Evolutionary conservation across 116 monocot species (phyloP).

Genomic region (Papilionanthe hybrid): DNA sequence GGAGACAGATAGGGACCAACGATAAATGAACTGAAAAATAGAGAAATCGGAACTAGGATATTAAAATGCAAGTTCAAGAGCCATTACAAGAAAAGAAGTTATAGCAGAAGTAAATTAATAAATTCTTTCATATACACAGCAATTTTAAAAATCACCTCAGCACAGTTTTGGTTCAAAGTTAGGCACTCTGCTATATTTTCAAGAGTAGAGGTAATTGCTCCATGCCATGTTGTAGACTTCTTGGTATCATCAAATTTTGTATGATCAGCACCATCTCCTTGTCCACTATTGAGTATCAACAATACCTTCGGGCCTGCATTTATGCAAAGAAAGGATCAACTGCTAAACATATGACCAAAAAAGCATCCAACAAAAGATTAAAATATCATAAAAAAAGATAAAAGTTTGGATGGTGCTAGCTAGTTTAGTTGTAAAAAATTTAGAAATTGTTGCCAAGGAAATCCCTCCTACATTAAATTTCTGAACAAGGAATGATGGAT

Average conservation of each 20-base stretch:
- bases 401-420: too few species aligned
- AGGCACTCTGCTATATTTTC: slow-evolving; percentile 57
- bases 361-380: too few species aligned
- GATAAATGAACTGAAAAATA: neutral
- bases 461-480: too few species aligned
- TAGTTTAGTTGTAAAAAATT: too few species aligned
- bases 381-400: too few species aligned
- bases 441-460: too few species aligned
- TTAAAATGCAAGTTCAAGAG: neutral
- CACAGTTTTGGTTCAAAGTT: slow-evolving; percentile 20
- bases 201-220: slow-evolving; percentile 24
- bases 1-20: neutral
- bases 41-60: neutral
- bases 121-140: neutral
- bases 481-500: too few species aligned
- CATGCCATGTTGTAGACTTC: slow-evolving; percentile 18
- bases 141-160: slow-evolving; percentile 31
- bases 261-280: slow-evolving; percentile 19
- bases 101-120: neutral
- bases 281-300: slow-evolving; percentile 38
- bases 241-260: slow-evolving; percentile 14
- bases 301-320: slow-evolving; percentile 61
- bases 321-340: slow-evolving; percentile 1
- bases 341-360: neutral
- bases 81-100: neutral